Conservation (phyloP, 805 yeast species). For the Sugiyamaella chiloensis region DNA sequence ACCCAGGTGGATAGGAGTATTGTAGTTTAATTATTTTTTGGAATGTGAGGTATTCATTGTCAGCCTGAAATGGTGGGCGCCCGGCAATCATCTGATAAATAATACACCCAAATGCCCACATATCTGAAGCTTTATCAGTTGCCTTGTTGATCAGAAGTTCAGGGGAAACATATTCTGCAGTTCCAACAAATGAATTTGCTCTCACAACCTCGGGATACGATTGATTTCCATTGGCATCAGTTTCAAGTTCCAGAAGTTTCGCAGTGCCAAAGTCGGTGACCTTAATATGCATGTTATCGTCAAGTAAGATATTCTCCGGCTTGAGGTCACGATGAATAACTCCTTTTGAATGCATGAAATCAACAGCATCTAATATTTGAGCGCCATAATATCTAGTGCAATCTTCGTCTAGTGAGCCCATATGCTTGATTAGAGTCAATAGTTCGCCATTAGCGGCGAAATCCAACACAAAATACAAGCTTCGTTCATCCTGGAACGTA, state of each 20-base stretch:
- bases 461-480: conserved; percentile 87
- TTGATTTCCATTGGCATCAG: conserved; percentile 24
- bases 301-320: conserved; percentile 88
- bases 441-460: conserved; percentile 96
- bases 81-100: conserved; percentile 81
- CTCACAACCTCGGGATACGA: conserved; percentile 38
- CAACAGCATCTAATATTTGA: conserved; percentile 87
- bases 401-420: conserved; percentile 70
- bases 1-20: conserved; percentile 65
- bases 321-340: conserved; percentile 91
- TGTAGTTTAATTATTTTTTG: conserved; percentile 80
- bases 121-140: conserved; percentile 79
- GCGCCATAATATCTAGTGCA: conserved; percentile 77
- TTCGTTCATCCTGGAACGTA: conserved; percentile 89
- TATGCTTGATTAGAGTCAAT: conserved; percentile 58
- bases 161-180: conserved; percentile 96
- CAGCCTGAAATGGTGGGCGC: conserved; percentile 83
- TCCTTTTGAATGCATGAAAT: conserved; percentile 83
- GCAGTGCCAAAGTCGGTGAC: conserved; percentile 99
- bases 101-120: conserved; percentile 95
- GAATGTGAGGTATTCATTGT: conserved; percentile 80
- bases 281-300: conserved; percentile 80
- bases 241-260: conserved; percentile 51
- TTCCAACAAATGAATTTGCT: conserved; percentile 81
- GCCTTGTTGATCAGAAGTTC: conserved; percentile 74